Evolutionary conservation across 495 filamentous ascomycete species (phyloP).

Genomic region (Aspergillus bridgeri): DNA sequence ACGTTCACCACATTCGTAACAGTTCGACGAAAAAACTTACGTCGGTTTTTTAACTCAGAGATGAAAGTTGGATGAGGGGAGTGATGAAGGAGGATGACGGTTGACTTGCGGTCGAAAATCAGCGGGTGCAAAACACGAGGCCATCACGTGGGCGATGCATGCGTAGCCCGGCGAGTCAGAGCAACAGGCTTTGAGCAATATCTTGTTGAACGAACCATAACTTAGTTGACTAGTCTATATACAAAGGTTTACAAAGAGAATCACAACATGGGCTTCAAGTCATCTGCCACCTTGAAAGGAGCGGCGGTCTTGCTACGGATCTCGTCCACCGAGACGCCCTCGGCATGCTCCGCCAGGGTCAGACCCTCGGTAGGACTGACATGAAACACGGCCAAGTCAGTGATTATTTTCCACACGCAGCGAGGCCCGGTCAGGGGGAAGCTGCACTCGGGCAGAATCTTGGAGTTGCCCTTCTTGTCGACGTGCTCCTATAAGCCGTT

Average conservation of each 20-base stretch:
- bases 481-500: slow-evolving; percentile 57
- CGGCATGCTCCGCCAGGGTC: slow-evolving; percentile 75
- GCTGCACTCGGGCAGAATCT: slow-evolving; percentile 76
- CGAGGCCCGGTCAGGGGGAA: slow-evolving; percentile 82
- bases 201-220: slow-evolving; percentile 9
- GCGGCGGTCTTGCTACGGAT: slow-evolving; percentile 83
- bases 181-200: neutral
- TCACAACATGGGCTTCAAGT: slow-evolving; percentile 73
- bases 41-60: too few species aligned
- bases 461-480: slow-evolving; percentile 83
- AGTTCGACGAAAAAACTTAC: too few species aligned
- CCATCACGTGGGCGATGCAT: neutral
- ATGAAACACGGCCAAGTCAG: slow-evolving; percentile 82
- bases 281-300: slow-evolving; percentile 71
- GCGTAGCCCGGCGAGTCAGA: too few species aligned
- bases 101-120: too few species aligned
- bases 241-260: slow-evolving; percentile 7
- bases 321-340: slow-evolving; percentile 80
- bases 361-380: slow-evolving; percentile 75
- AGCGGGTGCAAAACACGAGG: neutral
- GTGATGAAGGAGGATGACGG: too few species aligned
- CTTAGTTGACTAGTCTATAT: slow-evolving; percentile 12
- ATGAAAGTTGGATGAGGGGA: too few species aligned
- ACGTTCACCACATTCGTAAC: neutral
- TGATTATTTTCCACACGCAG: slow-evolving; percentile 86